These are phyloP conservation scores for Beta macrorhiza DNA, from an alignment of 179 eudicot genomes.

Conservation along the genomic window DNA sequence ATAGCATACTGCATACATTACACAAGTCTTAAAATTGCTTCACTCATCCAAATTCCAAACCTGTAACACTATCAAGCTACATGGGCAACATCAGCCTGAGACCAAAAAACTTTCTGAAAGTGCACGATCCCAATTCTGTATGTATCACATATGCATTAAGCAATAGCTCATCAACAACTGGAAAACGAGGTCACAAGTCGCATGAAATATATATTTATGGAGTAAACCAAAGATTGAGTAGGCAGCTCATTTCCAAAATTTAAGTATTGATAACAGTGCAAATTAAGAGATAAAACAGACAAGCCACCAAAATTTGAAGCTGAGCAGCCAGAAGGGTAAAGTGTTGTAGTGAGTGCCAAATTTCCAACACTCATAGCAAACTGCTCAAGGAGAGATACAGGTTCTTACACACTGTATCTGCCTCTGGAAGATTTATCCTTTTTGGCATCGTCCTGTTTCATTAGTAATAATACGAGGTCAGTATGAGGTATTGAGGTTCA, in stretches of 20 bases:
- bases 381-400: constrained; percentile 10
- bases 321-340: background rate
- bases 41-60: background rate
- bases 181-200: background rate
- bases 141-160: background rate
- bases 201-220: background rate
- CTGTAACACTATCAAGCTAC: background rate
- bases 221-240: background rate
- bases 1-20: background rate
- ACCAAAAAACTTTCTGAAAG: background rate
- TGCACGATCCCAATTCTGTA: background rate
- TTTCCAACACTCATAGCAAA: background rate
- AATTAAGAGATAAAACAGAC: constrained; percentile 1
- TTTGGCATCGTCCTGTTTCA: constrained; percentile 62
- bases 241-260: background rate
- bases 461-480: background rate
- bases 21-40: background rate
- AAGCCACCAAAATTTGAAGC: constrained; percentile 1
- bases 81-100: background rate
- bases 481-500: background rate
- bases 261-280: background rate
- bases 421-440: constrained; percentile 55
- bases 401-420: constrained; percentile 47
- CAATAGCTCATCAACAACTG: background rate
- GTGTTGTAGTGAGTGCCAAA: background rate